Evolutionary conservation across 495 filamentous ascomycete species (phyloP).

Genomic region (Bacidia rubella): DNA sequence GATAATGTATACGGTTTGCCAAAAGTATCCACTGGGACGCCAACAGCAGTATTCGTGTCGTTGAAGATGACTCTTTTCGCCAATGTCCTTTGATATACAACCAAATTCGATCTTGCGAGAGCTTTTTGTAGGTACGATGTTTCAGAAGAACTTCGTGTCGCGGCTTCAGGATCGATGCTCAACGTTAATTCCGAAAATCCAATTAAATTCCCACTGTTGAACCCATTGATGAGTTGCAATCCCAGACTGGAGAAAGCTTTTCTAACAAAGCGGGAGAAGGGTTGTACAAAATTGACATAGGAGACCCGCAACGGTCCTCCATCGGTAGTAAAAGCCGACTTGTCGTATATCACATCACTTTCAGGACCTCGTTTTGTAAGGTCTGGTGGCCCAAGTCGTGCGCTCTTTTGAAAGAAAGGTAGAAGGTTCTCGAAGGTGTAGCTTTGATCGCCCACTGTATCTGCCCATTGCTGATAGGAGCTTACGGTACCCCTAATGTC

Average conservation of each 20-base stretch:
- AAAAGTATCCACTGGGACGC: constrained; percentile 28
- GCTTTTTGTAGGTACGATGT: constrained; percentile 19
- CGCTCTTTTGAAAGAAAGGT: constrained; percentile 40
- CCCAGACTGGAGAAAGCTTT: constrained; percentile 22
- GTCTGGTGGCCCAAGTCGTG: constrained; percentile 39
- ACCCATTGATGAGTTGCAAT: constrained; percentile 18
- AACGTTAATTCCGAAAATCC: constrained; percentile 12
- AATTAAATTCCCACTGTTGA: constrained; percentile 24
- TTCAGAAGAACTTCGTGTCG: constrained; percentile 15
- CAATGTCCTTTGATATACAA: constrained; percentile 26
- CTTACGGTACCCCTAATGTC: constrained; percentile 26
- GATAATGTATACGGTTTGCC: constrained; percentile 26
- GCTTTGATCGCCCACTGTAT: constrained; percentile 38
- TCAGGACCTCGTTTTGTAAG: constrained; percentile 1
- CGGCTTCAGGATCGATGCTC: constrained; percentile 17
- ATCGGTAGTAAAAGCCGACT: neutral
- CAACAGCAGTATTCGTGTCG: constrained; percentile 29
- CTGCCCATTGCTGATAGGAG: constrained; percentile 41
- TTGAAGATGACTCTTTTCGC: constrained; percentile 33
- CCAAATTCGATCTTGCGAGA: constrained; percentile 7
- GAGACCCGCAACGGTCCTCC: constrained; percentile 9
- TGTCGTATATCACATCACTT: constrained; percentile 5
- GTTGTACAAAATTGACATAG: constrained; percentile 2
- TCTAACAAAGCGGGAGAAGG: constrained; percentile 22
- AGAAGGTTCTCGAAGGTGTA: constrained; percentile 40